Conservation (phyloP, 306 rosid species). For the Corylus heterophylla region DNA sequence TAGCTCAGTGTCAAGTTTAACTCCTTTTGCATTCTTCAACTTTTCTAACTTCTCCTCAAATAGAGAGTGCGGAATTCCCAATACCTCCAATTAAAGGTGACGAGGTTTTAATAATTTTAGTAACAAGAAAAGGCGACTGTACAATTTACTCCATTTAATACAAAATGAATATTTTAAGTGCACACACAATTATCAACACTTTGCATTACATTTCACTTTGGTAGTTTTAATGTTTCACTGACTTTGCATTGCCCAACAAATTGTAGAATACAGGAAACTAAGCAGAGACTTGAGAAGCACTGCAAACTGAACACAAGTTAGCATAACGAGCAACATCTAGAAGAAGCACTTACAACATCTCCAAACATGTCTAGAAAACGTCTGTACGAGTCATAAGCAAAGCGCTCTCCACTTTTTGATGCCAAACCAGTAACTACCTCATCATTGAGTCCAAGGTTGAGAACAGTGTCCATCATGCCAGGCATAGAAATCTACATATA, state of each 20-base stretch:
- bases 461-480: conserved; percentile 99
- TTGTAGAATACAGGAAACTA: conserved; percentile 4
- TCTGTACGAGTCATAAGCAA: conserved; percentile 88
- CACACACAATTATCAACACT: neutral
- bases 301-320: neutral
- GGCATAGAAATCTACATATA: conserved; percentile 86
- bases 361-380: conserved; percentile 99
- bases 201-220: neutral
- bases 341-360: conserved; percentile 71
- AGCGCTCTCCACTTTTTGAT: conserved; percentile 90
- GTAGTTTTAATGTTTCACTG: neutral
- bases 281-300: conserved; percentile 9
- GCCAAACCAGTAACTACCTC: conserved; percentile 89
- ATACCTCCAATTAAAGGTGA: conserved; percentile 55
- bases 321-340: neutral
- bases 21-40: conserved; percentile 58
- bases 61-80: conserved; percentile 82
- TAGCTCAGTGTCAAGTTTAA: conserved; percentile 65
- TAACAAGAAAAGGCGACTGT: conserved; percentile 10
- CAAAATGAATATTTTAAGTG: neutral
- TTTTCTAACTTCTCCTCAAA: conserved; percentile 81
- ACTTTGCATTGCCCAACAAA: neutral
- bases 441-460: conserved; percentile 94
- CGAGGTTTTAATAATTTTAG: conserved; percentile 12
- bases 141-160: neutral